Evolutionary conservation across 192 early-diverging fungal genomes (phyloP), one percentile per base, ranked within the genome.

Genomic region (Paraglomus brasilianum): DNA sequence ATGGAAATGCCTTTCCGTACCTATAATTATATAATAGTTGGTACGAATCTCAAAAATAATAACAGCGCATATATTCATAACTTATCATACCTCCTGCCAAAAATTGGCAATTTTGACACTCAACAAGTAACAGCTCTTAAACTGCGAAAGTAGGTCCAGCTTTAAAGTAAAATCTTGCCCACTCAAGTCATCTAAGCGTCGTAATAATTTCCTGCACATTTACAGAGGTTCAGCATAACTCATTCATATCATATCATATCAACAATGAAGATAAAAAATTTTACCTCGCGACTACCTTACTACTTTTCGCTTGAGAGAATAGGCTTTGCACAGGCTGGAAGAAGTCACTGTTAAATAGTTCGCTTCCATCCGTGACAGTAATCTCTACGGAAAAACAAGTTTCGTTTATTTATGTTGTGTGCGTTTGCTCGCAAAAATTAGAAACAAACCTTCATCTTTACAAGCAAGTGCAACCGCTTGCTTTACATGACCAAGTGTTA

Each of bases 151-250:
- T 38, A 76, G 71, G 43, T 84, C 84, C 0, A 80, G 65, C 62
- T 83, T 82, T 24, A 85, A 43, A 15, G 76, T 72, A 0, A 77
- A 71, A 5, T 76, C 70, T 69, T 82, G 78, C 45, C 78, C 81
- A 4, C 77, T 63, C 13, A 89, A 70, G 47, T 92, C 90, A 19
- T 84, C 82, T 21, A 89, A 53, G 21, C 85, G 84, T n/a, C 87
- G 82, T 69, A 88, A 55, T 50, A 92, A 63, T 79, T 87, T 90
- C 55, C 87, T 85, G 76, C 14, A 56, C 19, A 13, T 59, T 5
- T 9, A 30, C 42, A 44, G 13, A 46, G n/a, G 62, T 5, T 22
- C 8, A 30, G 38, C 0, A 73, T 15, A 47, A 11, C 14, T 15
- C 46, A 13, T 11, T 30, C 30, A 30, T 30, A 2, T 30, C 30